These are phyloP conservation scores for Neurospora sp. DNA, from an alignment of 495 filamentous ascomycete species.

Conservation along the genomic window DNA sequence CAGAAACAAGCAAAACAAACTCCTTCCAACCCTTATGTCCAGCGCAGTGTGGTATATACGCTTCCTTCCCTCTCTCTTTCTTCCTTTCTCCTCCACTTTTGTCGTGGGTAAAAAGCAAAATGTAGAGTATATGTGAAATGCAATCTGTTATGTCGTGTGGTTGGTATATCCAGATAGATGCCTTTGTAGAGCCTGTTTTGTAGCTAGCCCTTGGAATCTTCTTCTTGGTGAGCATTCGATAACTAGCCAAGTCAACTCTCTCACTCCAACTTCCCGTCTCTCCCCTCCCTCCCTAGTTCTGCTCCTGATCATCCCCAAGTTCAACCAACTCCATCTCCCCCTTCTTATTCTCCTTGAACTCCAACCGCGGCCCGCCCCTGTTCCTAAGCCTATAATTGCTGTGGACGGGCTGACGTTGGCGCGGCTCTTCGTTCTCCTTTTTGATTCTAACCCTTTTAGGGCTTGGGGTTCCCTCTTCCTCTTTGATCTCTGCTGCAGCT, in stretches of 20 bases:
- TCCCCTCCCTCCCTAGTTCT: not conserved
- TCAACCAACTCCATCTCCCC: not conserved
- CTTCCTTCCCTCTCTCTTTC: too few relatives aligned
- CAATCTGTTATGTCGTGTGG: too few relatives aligned
- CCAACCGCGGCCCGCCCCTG: not conserved
- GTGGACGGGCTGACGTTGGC: not conserved
- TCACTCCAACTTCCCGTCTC: not conserved
- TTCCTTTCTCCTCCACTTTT: too few relatives aligned
- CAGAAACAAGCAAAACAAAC: too few relatives aligned
- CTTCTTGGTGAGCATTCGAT: too few relatives aligned
- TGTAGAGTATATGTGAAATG: too few relatives aligned
- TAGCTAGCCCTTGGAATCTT: too few relatives aligned
- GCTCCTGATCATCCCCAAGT: not conserved
- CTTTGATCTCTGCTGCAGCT: not conserved
- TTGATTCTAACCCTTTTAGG: not conserved
- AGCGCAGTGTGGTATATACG: not conserved
- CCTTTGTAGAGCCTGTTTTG: too few relatives aligned
- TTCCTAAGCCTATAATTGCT: not conserved
- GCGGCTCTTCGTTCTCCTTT: not conserved
- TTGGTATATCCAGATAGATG: too few relatives aligned
- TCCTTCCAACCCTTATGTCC: not conserved
- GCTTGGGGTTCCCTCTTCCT: not conserved
- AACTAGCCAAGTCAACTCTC: too few relatives aligned
- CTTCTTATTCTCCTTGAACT: not conserved
- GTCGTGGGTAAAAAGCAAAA: too few relatives aligned